These are phyloP conservation scores for Fragilaria radians DNA, from an alignment of 108 stramenopile genomes.

Conservation along the genomic window DNA sequence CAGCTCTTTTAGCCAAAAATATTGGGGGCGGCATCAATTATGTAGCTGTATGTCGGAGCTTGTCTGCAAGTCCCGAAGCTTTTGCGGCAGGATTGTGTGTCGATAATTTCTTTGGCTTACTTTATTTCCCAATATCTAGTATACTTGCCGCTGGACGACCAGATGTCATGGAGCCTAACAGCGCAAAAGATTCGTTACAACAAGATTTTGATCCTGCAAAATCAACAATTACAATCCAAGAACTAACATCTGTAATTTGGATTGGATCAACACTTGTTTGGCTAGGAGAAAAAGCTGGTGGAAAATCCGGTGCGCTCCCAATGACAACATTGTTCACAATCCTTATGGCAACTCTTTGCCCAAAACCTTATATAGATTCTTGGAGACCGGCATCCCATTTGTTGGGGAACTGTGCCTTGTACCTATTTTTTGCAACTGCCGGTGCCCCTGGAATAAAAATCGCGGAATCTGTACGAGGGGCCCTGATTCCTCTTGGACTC, in stretches of 20 bases:
- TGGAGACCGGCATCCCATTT: slow-evolving; percentile 36
- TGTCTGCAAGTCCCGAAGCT: slow-evolving; percentile 35
- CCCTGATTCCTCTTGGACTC: slow-evolving; percentile 47
- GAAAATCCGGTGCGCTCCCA: slow-evolving; percentile 39
- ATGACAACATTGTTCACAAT: slow-evolving; percentile 56
- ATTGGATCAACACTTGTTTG: slow-evolving; percentile 41
- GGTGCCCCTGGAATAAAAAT: slow-evolving; percentile 70
- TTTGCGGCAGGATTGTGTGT: slow-evolving; percentile 64
- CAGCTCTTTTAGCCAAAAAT: slow-evolving; percentile 77
- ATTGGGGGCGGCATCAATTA: slow-evolving; percentile 85
- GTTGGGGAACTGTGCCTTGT: slow-evolving; percentile 53
- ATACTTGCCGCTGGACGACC: slow-evolving; percentile 36
- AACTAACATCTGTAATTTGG: slow-evolving; percentile 33
- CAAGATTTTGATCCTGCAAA: slow-evolving; percentile 5
- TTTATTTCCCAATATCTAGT: slow-evolving; percentile 72
- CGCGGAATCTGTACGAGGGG: slow-evolving; percentile 51
- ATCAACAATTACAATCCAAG: slow-evolving; percentile 1
- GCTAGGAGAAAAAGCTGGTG: slow-evolving; percentile 32
- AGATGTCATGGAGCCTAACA: slow-evolving; percentile 35
- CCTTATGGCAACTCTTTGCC: slow-evolving; percentile 42
- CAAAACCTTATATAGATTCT: slow-evolving; percentile 15
- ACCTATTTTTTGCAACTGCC: slow-evolving; percentile 81
- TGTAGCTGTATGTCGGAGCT: slow-evolving; percentile 50
- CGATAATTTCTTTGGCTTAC: slow-evolving; percentile 72
- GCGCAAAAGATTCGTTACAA: not conserved